These are phyloP conservation scores for Flaveria robusta DNA, from an alignment of 129 eudicot species.

Conservation along the genomic window DNA sequence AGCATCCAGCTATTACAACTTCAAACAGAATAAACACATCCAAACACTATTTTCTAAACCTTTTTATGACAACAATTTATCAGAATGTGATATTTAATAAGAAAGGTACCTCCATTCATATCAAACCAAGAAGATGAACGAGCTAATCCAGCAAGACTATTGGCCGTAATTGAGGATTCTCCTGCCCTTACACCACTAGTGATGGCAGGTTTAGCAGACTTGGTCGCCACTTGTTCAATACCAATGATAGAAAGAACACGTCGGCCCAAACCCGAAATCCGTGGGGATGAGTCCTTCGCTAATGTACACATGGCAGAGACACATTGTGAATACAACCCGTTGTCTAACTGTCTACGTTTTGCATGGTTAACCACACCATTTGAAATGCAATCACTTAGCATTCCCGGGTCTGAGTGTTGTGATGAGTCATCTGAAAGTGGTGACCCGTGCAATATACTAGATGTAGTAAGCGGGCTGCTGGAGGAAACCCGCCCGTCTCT, in stretches of 20 bases:
- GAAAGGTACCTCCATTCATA: slow-evolving; percentile 76
- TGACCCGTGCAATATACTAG: slow-evolving; percentile 92
- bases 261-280: slow-evolving; percentile 74
- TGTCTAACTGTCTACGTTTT: slow-evolving; percentile 72
- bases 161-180: slow-evolving; percentile 49
- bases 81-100: slow-evolving; percentile 6
- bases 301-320: slow-evolving; percentile 84
- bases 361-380: slow-evolving; percentile 67
- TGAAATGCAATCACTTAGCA: slow-evolving; percentile 51
- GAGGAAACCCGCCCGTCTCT: slow-evolving; percentile 79
- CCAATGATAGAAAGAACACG: slow-evolving; percentile 83
- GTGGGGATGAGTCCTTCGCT: slow-evolving; percentile 94
- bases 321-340: slow-evolving; percentile 79
- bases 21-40: neutral
- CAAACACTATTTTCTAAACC: neutral
- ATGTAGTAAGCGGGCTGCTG: slow-evolving; percentile 77
- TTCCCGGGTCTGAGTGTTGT: slow-evolving; percentile 87
- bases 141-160: slow-evolving; percentile 74
- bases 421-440: slow-evolving; percentile 95
- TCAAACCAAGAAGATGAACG: slow-evolving; percentile 98
- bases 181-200: slow-evolving; percentile 44
- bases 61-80: neutral
- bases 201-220: slow-evolving; percentile 48
- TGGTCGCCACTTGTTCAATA: slow-evolving; percentile 85
- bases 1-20: neutral